Evolutionary conservation across 495 filamentous ascomycete species (phyloP), one percentile per base, ranked within the genome.

Genomic region (Hyphodiscus hymeniophilus): DNA sequence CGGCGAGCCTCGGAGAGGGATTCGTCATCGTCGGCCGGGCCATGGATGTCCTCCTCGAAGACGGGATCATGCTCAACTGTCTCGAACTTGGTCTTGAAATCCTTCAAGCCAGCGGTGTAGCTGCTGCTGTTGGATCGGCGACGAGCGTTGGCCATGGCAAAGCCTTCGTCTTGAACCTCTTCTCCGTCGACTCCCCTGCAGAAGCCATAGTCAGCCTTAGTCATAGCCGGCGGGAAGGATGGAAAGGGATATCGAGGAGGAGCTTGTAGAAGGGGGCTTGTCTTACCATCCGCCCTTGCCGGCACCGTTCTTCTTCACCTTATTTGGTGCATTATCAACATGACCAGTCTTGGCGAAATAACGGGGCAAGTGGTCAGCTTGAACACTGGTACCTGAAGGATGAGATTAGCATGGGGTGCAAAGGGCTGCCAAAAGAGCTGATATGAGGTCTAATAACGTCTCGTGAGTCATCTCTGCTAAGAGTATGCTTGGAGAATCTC

Each of bases 281-380:
- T 62, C 81, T 65, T 77, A 95, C 91, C 91, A 97, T 66, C 95
- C 95, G 63, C 82, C 87, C 65, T 88, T 92, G 34, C 91, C 91
- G 42, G 79, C 85, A 42, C 91, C 91, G 52, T 95, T 85, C 74
- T 97, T 97, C 81, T 96, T 96, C 55, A 83, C 85, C 76, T 92
- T 92, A 66, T 86, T 86, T 33, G 91, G 92, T 60, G 94, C 84
- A 55, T 71, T 68, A 59, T 89, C 90, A 56, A 80, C 70, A 59
- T 82, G 85, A 54, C 91, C 92, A 26, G 77, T 67, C 75, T 95
- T 96, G 60, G 76, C 88, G 62, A 97, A 97, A 77, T 81, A 96
- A 56, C 88, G 87, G 57, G 92, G 90, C 21, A 94, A 65, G 51
- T 83, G 76, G 30, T 91, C 83, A 76, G 8, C 8, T 34, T 15